Evolutionary conservation across 495 filamentous ascomycete genomes (phyloP), one percentile per base, ranked within the genome.

Genomic region (Venustampulla echinocandica): DNA sequence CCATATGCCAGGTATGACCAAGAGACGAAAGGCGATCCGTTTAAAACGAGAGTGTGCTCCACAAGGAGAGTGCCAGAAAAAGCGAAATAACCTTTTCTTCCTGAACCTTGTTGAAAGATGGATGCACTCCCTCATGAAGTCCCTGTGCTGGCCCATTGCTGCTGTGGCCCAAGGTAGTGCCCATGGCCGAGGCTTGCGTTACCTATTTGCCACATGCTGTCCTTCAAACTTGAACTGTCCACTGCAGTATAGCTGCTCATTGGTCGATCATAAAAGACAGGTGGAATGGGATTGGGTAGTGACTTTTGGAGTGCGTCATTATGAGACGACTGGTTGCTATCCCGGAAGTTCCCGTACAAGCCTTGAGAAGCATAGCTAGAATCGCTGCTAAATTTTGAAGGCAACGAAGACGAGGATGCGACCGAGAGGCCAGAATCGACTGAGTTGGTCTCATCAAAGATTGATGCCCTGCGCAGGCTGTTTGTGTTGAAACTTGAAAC

Each of bases 181-280:
- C 51, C 54, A 46, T 60, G 57, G 4, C 57, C 54, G 6, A 42
- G 14, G 22, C 51, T 50, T 20, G 54, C 17, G 25, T 56, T 57
- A 7, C 57, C 57, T 11, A 52, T 42, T 15, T 28, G 18, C 54
- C 56, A 56, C 15, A 53, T 39, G 13, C 49, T 50, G 21, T 36
- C 18, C 21, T 40, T 48, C n/a, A 27, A 20, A n/a, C 19, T 27
- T 18, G 34, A 22, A 17, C 30, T 54, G 2, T 52, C 51, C 15
- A 44, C 17, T 7, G n/a, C 23, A 6, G 24, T 9, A 28, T 53
- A 57, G 15, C 42, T 41, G 13, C 45, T 43, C 7, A 22, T 32
- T 1, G 33, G 35, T 35, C 44, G 39, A 11, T 54, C 50, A 33
- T 51, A 54, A 1, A 15, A 15, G 13, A 40, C 23, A 10, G 50